A percentile compares a stretch with the other conserved stretches of the same genome.
Conservation (phyloP, 202 grass and related monocot species). For the Miscanthus sacchariflorus region DNA sequence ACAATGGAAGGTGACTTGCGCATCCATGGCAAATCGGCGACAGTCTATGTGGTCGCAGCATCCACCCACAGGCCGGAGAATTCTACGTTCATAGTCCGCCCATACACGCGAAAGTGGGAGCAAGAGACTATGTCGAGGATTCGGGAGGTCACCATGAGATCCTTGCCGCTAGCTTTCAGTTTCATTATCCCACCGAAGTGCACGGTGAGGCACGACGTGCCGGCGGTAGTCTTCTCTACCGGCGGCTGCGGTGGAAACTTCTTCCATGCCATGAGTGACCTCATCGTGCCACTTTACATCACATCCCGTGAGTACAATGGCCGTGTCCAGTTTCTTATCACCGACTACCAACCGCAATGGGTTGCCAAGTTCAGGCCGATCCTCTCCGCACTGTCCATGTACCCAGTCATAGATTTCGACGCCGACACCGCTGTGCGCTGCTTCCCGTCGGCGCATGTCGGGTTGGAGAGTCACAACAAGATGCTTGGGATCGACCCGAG, state of each 20-base stretch:
- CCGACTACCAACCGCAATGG: constrained; percentile 31
- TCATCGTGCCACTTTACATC: constrained; percentile 64
- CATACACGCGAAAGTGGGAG: constrained; percentile 77
- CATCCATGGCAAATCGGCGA: constrained; percentile 49
- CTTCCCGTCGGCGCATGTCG: constrained; percentile 51
- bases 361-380: constrained; percentile 41
- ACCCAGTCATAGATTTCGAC: constrained; percentile 57
- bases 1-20: constrained; percentile 69
- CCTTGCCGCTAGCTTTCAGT: background rate
- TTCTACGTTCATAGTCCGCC: constrained; percentile 40
- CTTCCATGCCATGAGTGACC: constrained; percentile 65
- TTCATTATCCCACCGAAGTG: constrained; percentile 44
- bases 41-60: constrained; percentile 52
- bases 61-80: constrained; percentile 30
- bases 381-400: constrained; percentile 45
- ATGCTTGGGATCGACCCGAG: constrained; percentile 51
- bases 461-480: constrained; percentile 52
- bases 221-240: constrained; percentile 64
- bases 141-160: constrained; percentile 54
- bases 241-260: constrained; percentile 49
- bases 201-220: constrained; percentile 42
- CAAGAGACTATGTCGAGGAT: constrained; percentile 44
- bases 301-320: constrained; percentile 37
- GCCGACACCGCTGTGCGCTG: constrained; percentile 51
- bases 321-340: constrained; percentile 46